Conservation (phyloP, 129 eudicot genomes). For the Apium graveolens region DNA sequence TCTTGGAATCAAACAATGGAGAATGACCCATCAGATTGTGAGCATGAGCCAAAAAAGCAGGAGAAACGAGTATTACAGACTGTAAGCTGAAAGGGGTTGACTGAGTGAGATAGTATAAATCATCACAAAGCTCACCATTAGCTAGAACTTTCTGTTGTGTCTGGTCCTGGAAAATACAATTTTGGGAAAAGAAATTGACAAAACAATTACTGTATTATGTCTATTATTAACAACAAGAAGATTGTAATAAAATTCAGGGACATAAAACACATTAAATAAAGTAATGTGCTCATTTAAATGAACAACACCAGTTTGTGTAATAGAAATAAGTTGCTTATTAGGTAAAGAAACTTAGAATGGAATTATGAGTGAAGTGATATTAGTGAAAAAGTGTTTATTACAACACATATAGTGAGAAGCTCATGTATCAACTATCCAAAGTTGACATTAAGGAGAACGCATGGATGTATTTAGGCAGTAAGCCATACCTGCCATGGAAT, state of each 20-base stretch:
- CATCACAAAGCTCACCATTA: neutral
- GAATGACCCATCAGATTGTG: too few species aligned
- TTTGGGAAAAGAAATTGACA: neutral
- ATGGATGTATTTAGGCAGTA: too few species aligned
- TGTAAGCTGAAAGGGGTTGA: too few species aligned
- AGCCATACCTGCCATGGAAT: neutral
- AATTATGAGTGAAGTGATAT: rapidly evolving
- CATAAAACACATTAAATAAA: neutral
- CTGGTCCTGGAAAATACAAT: neutral
- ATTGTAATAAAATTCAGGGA: neutral
- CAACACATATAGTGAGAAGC: neutral
- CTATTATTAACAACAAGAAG: neutral
- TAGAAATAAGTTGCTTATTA: neutral
- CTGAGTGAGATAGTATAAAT: neutral
- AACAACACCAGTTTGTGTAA: neutral
- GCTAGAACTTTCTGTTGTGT: neutral
- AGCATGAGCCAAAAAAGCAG: too few species aligned
- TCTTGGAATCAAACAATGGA: too few species aligned
- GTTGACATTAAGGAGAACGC: too few species aligned
- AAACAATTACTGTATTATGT: neutral
- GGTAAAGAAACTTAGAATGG: neutral
- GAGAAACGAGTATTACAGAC: too few species aligned
- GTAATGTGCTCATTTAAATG: neutral
- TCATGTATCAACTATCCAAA: neutral
- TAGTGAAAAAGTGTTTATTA: neutral